Percentiles rank a stretch among this genome's conserved stretches.
phyloP scores from a whole-genome alignment of 2,329 filamentous ascomycete species.

The Colletotrichum sansevieriae region DNA sequence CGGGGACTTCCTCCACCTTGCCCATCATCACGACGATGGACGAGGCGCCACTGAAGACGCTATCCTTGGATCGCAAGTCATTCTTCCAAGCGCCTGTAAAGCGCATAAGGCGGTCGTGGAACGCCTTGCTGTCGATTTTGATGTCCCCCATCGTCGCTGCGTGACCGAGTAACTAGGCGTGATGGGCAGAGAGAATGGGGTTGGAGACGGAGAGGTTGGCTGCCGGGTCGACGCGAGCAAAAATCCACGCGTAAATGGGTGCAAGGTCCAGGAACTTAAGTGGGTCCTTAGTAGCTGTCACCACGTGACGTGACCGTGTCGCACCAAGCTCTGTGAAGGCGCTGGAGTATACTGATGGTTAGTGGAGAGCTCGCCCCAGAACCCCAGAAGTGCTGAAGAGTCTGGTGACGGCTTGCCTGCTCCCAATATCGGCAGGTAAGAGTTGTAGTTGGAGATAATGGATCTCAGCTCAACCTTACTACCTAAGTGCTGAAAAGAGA shows the following conservation, averaged over 20 bases:
- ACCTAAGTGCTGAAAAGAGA: no score
- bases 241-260: slow-evolving; percentile 58
- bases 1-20: slow-evolving; percentile 89
- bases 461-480: no score
- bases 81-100: slow-evolving; percentile 95
- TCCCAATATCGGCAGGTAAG: no score
- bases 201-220: slow-evolving; percentile 33
- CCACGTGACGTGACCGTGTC: slow-evolving; percentile 51
- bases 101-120: slow-evolving; percentile 91
- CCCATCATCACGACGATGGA: slow-evolving; percentile 94
- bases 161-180: slow-evolving; percentile 44
- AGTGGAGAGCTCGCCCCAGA: slow-evolving; percentile 9
- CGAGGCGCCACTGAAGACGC: slow-evolving; percentile 83
- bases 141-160: slow-evolving; percentile 78
- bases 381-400: no score
- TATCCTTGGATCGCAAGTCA: slow-evolving; percentile 88
- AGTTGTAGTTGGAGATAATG: no score
- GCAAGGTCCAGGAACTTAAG: slow-evolving; percentile 12
- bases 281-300: slow-evolving; percentile 1
- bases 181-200: slow-evolving; percentile 30
- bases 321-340: neutral
- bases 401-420: no score
- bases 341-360: slow-evolving; percentile 10
- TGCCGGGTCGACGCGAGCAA: slow-evolving; percentile 52
- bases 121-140: slow-evolving; percentile 92